These are phyloP conservation scores for Neurospora sp. DNA, from an alignment of 495 filamentous ascomycete genomes.

Conservation along the genomic window DNA sequence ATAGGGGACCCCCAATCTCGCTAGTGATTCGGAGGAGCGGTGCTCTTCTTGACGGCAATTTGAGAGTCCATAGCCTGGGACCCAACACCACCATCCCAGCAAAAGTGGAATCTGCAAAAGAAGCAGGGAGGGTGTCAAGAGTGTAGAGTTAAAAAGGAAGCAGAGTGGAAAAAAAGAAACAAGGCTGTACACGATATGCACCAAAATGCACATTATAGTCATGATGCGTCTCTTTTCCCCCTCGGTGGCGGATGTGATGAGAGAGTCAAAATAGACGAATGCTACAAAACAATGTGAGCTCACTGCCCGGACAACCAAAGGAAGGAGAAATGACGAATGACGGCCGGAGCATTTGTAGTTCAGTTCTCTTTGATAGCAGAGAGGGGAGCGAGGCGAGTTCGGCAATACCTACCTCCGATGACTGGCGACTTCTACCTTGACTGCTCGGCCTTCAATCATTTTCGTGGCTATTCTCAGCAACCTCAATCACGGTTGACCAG, in stretches of 20 bases:
- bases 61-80: constrained; percentile 5
- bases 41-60: constrained; percentile 22
- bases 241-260: constrained; percentile 3
- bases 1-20: constrained; percentile 31
- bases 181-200: constrained; percentile 4
- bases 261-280: background rate
- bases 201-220: background rate
- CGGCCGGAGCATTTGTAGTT: background rate
- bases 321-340: background rate
- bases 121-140: constrained; percentile 4
- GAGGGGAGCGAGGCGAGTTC: background rate
- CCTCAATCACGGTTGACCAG: constrained; percentile 12
- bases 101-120: constrained; percentile 5
- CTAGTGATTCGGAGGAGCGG: constrained; percentile 25
- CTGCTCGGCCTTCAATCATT: background rate
- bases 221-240: constrained; percentile 4
- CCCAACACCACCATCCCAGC: background rate
- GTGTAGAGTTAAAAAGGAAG: constrained; percentile 1
- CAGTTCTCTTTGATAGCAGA: background rate
- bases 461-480: constrained; percentile 2
- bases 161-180: constrained; percentile 8
- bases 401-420: background rate
- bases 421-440: background rate
- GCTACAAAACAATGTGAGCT: background rate
- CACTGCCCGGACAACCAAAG: background rate